Percentiles rank a stretch among this genome's conserved stretches.
Evolutionary conservation across 768 basidiomycete genomes (phyloP).

Genomic region (Hericium alpestre): DNA sequence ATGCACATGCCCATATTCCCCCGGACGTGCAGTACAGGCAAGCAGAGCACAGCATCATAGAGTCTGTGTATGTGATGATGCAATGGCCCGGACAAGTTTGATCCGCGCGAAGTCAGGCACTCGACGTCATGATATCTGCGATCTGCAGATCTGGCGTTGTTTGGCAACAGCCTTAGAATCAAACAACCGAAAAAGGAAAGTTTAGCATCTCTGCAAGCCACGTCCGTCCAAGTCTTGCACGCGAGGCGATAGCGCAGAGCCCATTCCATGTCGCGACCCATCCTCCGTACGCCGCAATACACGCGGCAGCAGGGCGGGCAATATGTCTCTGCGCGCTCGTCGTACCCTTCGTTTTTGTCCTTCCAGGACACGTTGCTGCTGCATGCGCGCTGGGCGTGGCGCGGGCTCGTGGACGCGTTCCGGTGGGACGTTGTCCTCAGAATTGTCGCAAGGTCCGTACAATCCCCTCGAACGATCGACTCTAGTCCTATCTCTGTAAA

Average conservation of each 20-base stretch:
- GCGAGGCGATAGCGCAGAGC: too few relatives aligned
- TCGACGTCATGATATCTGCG: background rate
- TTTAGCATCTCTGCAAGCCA: background rate
- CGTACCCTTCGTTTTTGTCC: constrained; percentile 65
- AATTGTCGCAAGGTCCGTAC: constrained; percentile 45
- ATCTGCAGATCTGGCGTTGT: background rate
- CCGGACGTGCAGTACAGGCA: background rate
- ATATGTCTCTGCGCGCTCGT: constrained; percentile 27
- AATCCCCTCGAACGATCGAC: too few relatives aligned
- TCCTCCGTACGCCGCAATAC: background rate
- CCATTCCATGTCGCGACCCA: background rate
- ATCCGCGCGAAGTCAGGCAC: background rate
- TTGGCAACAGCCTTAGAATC: constrained; percentile 1
- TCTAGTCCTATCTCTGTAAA: too few relatives aligned
- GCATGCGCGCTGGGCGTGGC: constrained; percentile 47
- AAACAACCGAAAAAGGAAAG: background rate
- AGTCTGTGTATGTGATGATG: background rate
- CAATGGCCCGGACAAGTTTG: background rate
- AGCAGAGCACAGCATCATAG: background rate
- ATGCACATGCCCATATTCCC: background rate
- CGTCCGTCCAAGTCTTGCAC: background rate
- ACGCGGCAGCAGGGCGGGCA: background rate
- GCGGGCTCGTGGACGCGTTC: constrained; percentile 60
- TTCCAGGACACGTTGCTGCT: constrained; percentile 47
- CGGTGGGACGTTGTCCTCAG: constrained; percentile 58